Base-by-base conservation (phyloP, 202 grass and related monocot genomes). In the Saccharum hybrid region DNA sequence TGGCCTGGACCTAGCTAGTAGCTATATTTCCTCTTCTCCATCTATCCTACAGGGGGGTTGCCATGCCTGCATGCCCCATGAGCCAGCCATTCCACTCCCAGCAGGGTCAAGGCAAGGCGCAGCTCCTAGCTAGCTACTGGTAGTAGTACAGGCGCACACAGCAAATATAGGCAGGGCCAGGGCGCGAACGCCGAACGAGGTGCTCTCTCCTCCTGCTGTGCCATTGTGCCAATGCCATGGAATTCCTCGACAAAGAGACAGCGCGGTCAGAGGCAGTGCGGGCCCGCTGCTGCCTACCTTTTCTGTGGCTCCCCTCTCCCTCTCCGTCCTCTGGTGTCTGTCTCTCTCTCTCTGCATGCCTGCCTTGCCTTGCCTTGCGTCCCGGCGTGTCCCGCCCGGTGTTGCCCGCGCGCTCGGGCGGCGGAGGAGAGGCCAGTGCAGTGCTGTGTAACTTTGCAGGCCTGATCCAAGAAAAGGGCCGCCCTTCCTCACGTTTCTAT, bases 171-270 rank as follows among this genome's bases (percentile, higher is more conserved):
- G 19, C 52, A 64, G 71, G 67, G 84, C 60, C 63, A 57, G 77
- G 78, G 8, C 68, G 1, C 37, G 68, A 88, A 40, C 63, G 33
- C 45, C 37, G 68, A 88, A 40, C 63, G 33, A 62, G 74, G 21
- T n/a, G 40, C 39, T 66, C 62, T 42, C 30, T 11, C 10, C 7
- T 68, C 54, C 10, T 77, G 6, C 40, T 31, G 40, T 23, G 5
- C 30, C 2, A 49, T 39, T 30, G 30, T n/a, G 8, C 36, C 2
- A 43, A 78, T 94, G 92, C 90, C 92, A 82, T 84, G 92, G 76
- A 88, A 94, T 86, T 79, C 59, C 7, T 86, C 75, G 93, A 94
- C 93, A 94, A 88, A 88, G 80, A n/a, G 93, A 95, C 93, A 95
- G 52, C 19, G 49, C 5, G 71, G 82, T 84, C 90, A 94, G 93